Evolutionary conservation across 441 rosid genomes (phyloP).

Genomic region (Breynia disticha): DNA sequence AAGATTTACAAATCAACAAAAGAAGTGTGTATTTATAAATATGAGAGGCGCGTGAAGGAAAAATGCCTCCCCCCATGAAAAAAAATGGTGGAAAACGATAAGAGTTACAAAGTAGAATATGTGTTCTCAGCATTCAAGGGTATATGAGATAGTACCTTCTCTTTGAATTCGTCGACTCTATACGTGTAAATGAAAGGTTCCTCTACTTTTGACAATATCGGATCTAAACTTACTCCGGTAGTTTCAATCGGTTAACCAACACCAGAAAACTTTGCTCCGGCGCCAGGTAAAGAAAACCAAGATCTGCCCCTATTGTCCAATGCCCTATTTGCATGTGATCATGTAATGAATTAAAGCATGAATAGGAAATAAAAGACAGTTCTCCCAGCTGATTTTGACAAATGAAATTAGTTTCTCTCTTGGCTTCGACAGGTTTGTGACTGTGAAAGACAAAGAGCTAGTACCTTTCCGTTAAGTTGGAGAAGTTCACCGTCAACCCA

Average conservation of each 20-base stretch:
- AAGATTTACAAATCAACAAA: no score
- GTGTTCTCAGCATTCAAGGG: no score
- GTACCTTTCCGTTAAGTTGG: constrained; percentile 83
- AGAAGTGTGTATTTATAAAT: no score
- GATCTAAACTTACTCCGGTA: constrained; percentile 44
- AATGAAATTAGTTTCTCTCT: neutral
- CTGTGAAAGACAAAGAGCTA: neutral
- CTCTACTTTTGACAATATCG: no score
- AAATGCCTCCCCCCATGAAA: no score
- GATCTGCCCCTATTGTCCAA: constrained; percentile 84
- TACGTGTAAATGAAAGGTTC: no score
- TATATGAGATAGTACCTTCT: no score
- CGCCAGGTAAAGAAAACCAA: constrained; percentile 71
- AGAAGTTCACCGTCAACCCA: constrained; percentile 94
- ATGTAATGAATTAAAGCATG: neutral
- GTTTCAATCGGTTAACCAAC: constrained; percentile 67
- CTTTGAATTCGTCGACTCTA: no score
- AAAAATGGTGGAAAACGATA: no score
- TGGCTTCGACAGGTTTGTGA: neutral
- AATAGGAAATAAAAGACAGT: neutral
- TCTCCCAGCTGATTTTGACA: neutral
- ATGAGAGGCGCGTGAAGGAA: no score
- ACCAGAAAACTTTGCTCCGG: constrained; percentile 90
- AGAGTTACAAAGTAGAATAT: no score
- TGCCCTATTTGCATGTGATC: constrained; percentile 43